These are phyloP conservation scores for Lactarius hengduanensis DNA, from an alignment of 768 basidiomycete species.

Conservation along the genomic window DNA sequence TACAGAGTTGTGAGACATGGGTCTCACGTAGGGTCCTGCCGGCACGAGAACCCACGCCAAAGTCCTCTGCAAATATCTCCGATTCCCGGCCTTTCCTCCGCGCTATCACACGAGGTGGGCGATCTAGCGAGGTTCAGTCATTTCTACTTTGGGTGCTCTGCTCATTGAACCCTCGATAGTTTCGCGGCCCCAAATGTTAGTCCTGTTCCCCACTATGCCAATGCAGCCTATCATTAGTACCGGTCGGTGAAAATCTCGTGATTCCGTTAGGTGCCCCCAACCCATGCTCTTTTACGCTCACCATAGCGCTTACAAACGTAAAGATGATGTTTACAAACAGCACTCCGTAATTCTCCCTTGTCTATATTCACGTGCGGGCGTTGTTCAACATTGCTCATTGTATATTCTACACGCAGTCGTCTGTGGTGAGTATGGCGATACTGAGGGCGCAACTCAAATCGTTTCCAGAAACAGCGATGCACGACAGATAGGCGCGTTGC, in stretches of 20 bases:
- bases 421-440: constrained; percentile 1
- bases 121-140: background rate
- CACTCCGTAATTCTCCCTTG: background rate
- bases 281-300: constrained; percentile 34
- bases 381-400: background rate
- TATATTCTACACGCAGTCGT: background rate
- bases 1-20: background rate
- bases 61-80: background rate
- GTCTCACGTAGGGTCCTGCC: background rate
- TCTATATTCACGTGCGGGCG: constrained; percentile 15
- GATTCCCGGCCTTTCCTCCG: background rate
- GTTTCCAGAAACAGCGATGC: constrained; percentile 1
- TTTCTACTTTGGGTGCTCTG: constrained; percentile 11
- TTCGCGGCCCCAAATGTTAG: constrained; percentile 6
- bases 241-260: constrained; percentile 10
- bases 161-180: background rate
- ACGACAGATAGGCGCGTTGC: background rate
- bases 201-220: constrained; percentile 7
- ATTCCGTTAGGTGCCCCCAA: constrained; percentile 14
- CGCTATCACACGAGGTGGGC: background rate
- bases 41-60: constrained; percentile 2
- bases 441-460: background rate
- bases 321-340: background rate
- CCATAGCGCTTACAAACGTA: constrained; percentile 14
- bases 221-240: constrained; percentile 7